Evolutionary conservation across 768 basidiomycete species (phyloP), one percentile per base, ranked within the genome.

Genomic region (Lentinula lateritia): DNA sequence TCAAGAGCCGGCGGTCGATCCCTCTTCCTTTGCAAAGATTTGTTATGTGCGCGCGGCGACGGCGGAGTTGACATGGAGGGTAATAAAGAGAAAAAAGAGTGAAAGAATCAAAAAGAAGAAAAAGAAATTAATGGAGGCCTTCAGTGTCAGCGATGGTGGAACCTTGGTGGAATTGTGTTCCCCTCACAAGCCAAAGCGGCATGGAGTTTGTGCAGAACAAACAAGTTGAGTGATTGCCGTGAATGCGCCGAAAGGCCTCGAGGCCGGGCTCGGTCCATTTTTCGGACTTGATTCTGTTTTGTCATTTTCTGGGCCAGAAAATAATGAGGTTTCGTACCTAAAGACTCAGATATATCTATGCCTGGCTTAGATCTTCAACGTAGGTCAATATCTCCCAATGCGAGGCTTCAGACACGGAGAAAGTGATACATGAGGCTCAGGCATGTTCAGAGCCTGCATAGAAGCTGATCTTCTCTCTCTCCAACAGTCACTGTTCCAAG

Each of bases 1-100:
- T 83, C 80, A 63, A 85, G 80, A 58, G 80, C 78, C 42, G 82
- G 78, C 46, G 81, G 81, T 66, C 79, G 77, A 70, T 83, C 82
- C 72, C 78, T 78, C 71, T 74, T 78, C 74, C 72, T 80, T 65
- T 71, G 66, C 52, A 71, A 71, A 64, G 68, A 64, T 68, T 70
- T 75, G 71, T 75, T 72, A 66, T 74, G 70, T 73, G 72, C 66
- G 71, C 72, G 72, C 68, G 78, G 72, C 61, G 78, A 76, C 65
- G 74, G 74, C 65, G 75, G 73, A 58, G 77, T 73, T 65, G 75
- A 78, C 74, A 79, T 75, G 72, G 72, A 75, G 68, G 69, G 72
- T 71, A 69, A 68, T 70, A 69, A 66, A 61, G 65, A 46, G 67
- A 62, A 62, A 28, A 64, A 64, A 60, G 70, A 70, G 70, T 66